These are phyloP conservation scores for Phytophthora hybrid DNA, from an alignment of 352 stramenopile genomes.

Conservation along the genomic window DNA sequence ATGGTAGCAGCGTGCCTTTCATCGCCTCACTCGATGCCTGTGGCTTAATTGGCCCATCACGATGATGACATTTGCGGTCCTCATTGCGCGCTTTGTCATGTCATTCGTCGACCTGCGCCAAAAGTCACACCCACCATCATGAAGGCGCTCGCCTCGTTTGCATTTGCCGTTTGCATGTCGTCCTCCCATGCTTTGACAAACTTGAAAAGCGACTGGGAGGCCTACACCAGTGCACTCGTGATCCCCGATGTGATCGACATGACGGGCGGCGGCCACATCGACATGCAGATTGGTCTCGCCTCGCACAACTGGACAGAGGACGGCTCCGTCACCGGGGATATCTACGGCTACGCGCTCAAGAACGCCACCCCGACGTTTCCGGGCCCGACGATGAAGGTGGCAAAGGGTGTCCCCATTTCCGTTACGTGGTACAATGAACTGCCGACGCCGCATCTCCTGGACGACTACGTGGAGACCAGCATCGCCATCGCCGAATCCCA, in stretches of 20 bases:
- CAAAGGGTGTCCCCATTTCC: slow-evolving; percentile 47
- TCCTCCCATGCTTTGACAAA: slow-evolving; percentile 27
- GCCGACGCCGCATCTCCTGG: slow-evolving; percentile 53
- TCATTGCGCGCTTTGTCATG: background rate
- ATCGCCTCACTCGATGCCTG: background rate
- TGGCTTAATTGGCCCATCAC: slow-evolving; percentile 15
- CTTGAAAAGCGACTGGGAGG: slow-evolving; percentile 51
- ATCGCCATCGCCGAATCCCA: slow-evolving; percentile 56
- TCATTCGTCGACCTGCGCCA: slow-evolving; percentile 25
- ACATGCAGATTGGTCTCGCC: slow-evolving; percentile 54
- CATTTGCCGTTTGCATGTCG: background rate
- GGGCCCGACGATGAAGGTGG: slow-evolving; percentile 62
- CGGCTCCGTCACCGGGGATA: slow-evolving; percentile 46
- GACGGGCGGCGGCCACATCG: slow-evolving; percentile 45
- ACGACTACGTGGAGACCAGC: slow-evolving; percentile 54
- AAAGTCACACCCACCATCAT: slow-evolving; percentile 5
- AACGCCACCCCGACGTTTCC: slow-evolving; percentile 56
- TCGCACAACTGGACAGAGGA: slow-evolving; percentile 61
- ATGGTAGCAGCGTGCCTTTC: slow-evolving; percentile 16
- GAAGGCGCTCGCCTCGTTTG: slow-evolving; percentile 1
- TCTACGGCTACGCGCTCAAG: slow-evolving; percentile 54
- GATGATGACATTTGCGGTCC: slow-evolving; percentile 8
- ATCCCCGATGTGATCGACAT: slow-evolving; percentile 57
- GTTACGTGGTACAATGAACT: slow-evolving; percentile 69
- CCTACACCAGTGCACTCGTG: slow-evolving; percentile 43